Conservation (phyloP, 2,329 filamentous ascomycete species). For the Davidsoniella australis region DNA sequence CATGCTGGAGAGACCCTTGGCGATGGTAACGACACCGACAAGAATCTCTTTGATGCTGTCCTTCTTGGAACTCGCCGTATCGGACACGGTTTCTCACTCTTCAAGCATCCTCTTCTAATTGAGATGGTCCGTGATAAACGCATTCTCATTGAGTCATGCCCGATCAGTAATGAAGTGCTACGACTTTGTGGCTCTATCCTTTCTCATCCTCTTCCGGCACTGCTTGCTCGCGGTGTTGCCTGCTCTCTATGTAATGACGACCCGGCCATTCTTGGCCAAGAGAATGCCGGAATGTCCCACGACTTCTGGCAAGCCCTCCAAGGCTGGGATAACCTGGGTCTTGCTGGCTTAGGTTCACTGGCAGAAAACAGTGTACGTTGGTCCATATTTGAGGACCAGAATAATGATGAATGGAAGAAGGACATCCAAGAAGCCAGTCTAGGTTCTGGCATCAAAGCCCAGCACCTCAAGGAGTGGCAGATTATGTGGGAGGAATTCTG, state of each 20-base stretch:
- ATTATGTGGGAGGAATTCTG: conserved; percentile 80
- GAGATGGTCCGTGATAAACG: conserved; percentile 78
- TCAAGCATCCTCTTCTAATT: conserved; percentile 78
- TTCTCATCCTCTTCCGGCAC: conserved; percentile 63
- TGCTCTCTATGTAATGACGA: conserved; percentile 84
- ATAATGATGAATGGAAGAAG: conserved; percentile 49
- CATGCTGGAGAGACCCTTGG: conserved; percentile 82
- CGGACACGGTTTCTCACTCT: conserved; percentile 74
- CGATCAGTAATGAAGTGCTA: conserved; percentile 78
- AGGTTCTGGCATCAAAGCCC: conserved; percentile 53
- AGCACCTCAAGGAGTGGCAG: conserved; percentile 61
- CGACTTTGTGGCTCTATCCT: conserved; percentile 61
- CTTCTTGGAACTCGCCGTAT: conserved; percentile 76
- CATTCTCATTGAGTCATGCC: conserved; percentile 79
- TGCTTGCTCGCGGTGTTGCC: conserved; percentile 68
- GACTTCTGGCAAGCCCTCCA: conserved; percentile 91
- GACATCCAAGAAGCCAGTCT: conserved; percentile 58
- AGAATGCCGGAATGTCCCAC: conserved; percentile 65
- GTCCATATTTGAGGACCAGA: conserved; percentile 75
- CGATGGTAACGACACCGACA: conserved; percentile 52
- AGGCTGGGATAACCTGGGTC: conserved; percentile 77
- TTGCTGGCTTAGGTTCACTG: conserved; percentile 70
- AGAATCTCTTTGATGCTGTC: conserved; percentile 77
- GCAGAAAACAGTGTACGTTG: conserved; percentile 87
- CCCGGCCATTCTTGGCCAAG: conserved; percentile 73